Conservation (phyloP, 495 filamentous ascomycete species). For the Oidiodendron maius region DNA sequence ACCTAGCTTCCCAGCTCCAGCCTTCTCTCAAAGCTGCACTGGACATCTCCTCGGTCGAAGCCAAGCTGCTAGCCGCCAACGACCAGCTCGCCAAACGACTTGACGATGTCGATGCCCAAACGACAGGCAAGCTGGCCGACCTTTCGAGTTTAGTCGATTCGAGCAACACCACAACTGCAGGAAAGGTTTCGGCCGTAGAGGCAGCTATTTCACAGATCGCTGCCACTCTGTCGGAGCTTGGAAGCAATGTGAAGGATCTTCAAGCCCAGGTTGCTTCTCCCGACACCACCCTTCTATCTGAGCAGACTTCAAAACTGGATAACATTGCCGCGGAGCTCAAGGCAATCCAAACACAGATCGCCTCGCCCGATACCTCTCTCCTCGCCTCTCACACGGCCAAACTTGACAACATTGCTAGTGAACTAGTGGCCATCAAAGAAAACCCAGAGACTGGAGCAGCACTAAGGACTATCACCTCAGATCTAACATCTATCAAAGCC, state of each 20-base stretch:
- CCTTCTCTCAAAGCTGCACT: conserved; percentile 19
- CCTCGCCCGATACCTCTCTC: conserved; percentile 7
- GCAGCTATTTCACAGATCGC: conserved; percentile 17
- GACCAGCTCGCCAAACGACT: conserved; percentile 15
- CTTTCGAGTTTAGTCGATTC: conserved; percentile 13
- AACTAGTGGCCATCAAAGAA: conserved; percentile 13
- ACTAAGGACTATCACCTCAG: conserved; percentile 12
- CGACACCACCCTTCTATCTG: conserved; percentile 15
- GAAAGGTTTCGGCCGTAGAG: conserved; percentile 19
- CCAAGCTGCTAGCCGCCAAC: conserved; percentile 14
- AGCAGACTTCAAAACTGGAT: conserved; percentile 17
- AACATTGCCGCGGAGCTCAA: conserved; percentile 14
- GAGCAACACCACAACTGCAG: conserved; percentile 8
- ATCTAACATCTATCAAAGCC: conserved; percentile 16
- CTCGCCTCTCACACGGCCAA: conserved; percentile 14
- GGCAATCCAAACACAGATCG: conserved; percentile 13
- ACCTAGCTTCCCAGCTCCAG: conserved; percentile 18
- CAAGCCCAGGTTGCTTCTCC: conserved; percentile 15
- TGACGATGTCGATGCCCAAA: conserved; percentile 9
- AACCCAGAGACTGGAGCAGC: conserved; percentile 7
- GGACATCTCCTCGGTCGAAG: conserved; percentile 17
- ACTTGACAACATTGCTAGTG: conserved; percentile 17
- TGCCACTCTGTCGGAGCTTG: conserved; percentile 12
- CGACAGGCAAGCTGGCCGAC: conserved; percentile 12
- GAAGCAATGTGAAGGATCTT: conserved; percentile 15